A percentile compares a stretch with the other conserved stretches of the same genome.
Conservation (phyloP, 2,329 filamentous ascomycete genomes). For the Neofusicoccum kwambonambiense region DNA sequence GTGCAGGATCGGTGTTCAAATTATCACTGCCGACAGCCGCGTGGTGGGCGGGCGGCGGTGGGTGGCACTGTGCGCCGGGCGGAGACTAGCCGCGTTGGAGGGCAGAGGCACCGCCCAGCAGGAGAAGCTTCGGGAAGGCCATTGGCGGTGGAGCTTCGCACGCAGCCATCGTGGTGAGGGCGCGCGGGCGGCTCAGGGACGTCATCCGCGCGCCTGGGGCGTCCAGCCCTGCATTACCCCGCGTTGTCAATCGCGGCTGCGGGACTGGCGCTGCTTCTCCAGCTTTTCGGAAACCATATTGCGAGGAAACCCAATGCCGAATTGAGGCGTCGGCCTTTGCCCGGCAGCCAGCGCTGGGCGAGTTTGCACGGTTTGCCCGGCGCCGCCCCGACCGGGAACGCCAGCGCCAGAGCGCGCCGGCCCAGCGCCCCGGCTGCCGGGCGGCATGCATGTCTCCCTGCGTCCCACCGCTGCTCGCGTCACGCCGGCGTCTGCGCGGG, state of each 20-base stretch:
- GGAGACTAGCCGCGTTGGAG: constrained; percentile 11
- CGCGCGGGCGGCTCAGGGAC: not conserved
- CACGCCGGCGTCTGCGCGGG: too few relatives aligned
- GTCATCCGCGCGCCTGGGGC: constrained; percentile 2
- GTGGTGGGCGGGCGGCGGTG: not conserved
- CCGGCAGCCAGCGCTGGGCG: not conserved
- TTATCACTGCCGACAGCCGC: constrained; percentile 1
- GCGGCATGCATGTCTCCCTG: too few relatives aligned
- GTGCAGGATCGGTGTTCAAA: constrained; percentile 9
- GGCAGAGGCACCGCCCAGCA: constrained; percentile 2
- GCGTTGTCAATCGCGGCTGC: constrained; percentile 15
- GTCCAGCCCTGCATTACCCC: constrained; percentile 11
- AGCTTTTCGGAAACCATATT: constrained; percentile 16
- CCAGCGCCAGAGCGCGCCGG: too few relatives aligned
- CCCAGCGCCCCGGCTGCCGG: too few relatives aligned
- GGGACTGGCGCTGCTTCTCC: constrained; percentile 14
- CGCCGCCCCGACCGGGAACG: not conserved
- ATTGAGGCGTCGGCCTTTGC: constrained; percentile 4
- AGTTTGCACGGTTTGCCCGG: constrained; percentile 2
- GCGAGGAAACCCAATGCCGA: constrained; percentile 14
- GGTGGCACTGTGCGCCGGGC: constrained; percentile 3
- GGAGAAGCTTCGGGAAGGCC: constrained; percentile 14
- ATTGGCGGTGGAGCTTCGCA: constrained; percentile 11
- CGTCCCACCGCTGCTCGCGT: too few relatives aligned
- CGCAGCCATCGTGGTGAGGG: not conserved